Evolutionary conservation across 148 eudicot species (phyloP).

Genomic region (Vaccinium corymbosum): DNA sequence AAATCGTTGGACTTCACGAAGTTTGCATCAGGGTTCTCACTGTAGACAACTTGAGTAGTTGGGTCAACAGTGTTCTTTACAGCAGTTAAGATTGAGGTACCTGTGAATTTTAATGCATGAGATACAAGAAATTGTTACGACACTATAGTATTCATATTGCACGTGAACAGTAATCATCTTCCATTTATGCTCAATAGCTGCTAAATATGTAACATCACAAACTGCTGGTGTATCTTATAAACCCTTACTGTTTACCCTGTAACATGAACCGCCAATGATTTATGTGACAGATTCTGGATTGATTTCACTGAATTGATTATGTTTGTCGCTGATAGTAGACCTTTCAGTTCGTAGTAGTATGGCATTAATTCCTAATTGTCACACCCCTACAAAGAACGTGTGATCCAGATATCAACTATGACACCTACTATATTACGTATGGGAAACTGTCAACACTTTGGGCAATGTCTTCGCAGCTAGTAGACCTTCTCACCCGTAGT

Average conservation of each 20-base stretch:
- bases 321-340: neutral
- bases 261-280: too few species aligned
- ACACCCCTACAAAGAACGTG: neutral
- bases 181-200: too few species aligned
- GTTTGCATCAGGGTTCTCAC: constrained; percentile 39
- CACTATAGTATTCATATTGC: neutral
- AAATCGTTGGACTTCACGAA: constrained; percentile 34
- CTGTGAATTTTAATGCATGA: constrained; percentile 12
- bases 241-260: too few species aligned
- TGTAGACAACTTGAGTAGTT: constrained; percentile 37
- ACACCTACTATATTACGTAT: neutral
- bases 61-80: constrained; percentile 41
- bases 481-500: neutral
- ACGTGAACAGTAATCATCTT: too few species aligned
- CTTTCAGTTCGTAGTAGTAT: neutral
- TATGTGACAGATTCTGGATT: too few species aligned
- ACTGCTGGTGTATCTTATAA: too few species aligned
- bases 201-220: too few species aligned
- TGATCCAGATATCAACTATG: neutral
- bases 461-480: neutral
- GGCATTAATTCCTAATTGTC: neutral
- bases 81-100: constrained; percentile 44
- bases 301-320: too few species aligned
- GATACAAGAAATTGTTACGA: neutral
- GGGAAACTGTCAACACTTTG: too few species aligned